Evolutionary conservation across 2,329 filamentous ascomycete species (phyloP).

Genomic region (Furcasterigmium furcatum): DNA sequence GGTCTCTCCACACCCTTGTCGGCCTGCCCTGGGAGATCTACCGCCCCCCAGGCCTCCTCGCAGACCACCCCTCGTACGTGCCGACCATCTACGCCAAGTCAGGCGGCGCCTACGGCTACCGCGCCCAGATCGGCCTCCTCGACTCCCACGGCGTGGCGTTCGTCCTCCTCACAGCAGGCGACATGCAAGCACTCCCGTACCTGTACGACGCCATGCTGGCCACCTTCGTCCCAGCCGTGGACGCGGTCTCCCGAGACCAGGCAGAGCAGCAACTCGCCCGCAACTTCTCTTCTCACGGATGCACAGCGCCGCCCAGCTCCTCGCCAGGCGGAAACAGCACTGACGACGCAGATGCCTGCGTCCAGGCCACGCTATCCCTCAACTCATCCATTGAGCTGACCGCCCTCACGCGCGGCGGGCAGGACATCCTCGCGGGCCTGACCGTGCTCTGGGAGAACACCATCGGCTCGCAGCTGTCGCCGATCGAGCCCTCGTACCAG

Average conservation of each 20-base stretch:
- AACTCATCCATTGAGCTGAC: conserved; percentile 21
- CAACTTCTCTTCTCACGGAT: conserved; percentile 3
- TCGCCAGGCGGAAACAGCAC: not conserved
- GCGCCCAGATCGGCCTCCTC: conserved; percentile 27
- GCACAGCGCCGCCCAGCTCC: not conserved
- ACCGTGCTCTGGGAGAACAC: conserved; percentile 16
- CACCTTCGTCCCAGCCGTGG: conserved; percentile 20
- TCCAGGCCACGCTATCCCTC: conserved; percentile 15
- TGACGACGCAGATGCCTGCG: not conserved
- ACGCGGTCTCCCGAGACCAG: conserved; percentile 21
- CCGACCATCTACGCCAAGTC: conserved; percentile 27
- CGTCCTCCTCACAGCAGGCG: conserved; percentile 25
- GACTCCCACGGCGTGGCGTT: conserved; percentile 30
- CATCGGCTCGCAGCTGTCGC: conserved; percentile 17
- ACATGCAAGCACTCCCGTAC: conserved; percentile 19
- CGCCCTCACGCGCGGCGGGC: conserved; percentile 16
- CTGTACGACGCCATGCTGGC: conserved; percentile 23
- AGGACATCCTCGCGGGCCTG: conserved; percentile 15
- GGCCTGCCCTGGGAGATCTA: conserved; percentile 35
- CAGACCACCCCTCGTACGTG: conserved; percentile 23
- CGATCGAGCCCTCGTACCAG: conserved; percentile 13
- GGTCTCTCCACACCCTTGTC: conserved; percentile 22
- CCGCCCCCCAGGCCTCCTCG: conserved; percentile 19
- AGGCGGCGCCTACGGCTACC: conserved; percentile 28
- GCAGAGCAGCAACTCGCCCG: conserved; percentile 15